These are phyloP conservation scores for Epichloe brachyelytri DNA, from an alignment of 2,329 filamentous ascomycete genomes.

Conservation along the genomic window DNA sequence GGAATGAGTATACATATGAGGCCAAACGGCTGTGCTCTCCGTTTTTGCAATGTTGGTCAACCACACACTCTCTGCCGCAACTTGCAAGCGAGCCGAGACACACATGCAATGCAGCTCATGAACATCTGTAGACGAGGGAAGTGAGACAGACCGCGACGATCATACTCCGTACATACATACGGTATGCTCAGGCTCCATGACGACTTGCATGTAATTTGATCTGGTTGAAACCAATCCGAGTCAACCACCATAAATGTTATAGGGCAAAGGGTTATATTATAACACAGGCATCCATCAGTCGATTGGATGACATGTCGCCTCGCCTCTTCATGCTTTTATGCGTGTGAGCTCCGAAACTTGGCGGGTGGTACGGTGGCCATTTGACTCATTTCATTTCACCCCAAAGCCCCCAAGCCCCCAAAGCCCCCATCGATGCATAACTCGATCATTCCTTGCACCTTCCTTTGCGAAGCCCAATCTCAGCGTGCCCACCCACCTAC, in stretches of 20 bases:
- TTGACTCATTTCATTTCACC: too few species aligned
- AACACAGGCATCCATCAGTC: background rate
- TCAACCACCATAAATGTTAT: background rate
- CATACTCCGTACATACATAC: background rate
- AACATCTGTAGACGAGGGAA: background rate
- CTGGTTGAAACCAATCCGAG: background rate
- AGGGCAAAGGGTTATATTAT: too few species aligned
- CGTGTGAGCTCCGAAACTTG: too few species aligned
- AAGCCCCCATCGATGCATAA: background rate
- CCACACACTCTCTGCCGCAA: too few species aligned
- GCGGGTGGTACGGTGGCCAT: too few species aligned
- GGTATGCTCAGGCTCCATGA: background rate
- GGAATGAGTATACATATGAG: background rate
- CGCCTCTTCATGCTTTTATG: background rate
- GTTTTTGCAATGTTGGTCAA: too few species aligned
- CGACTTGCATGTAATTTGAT: background rate
- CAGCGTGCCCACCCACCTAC: too few species aligned
- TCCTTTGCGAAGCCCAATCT: background rate
- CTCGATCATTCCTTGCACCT: background rate
- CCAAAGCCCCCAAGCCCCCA: too few species aligned
- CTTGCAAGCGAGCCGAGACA: too few species aligned
- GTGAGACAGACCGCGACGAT: background rate
- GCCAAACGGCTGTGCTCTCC: too few species aligned
- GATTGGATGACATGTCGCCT: background rate
- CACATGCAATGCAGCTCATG: too few species aligned